Evolutionary conservation across 2,329 filamentous ascomycete genomes (phyloP), one percentile per base, ranked within the genome.

Genomic region (Ophiostoma sp.): DNA sequence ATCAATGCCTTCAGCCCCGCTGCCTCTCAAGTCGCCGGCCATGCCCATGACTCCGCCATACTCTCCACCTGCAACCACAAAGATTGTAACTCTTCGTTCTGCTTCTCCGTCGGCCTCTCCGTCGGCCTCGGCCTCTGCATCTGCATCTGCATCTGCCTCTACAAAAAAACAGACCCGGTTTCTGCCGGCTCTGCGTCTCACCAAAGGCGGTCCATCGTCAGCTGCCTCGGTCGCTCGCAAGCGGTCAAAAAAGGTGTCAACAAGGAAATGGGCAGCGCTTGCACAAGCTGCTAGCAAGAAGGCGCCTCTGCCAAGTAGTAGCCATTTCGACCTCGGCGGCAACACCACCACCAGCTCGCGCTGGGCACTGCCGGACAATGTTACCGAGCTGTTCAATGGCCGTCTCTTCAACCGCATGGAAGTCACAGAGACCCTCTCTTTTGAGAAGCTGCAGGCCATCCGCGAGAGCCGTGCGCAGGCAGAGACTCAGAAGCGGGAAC

Each of bases 341-440:
- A 44, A 66, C 31, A 23, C 72, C 71, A 70, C 35, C 8, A 72
- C 67, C 75, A 41, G 76, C 31, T 76, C 83, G 62, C 80, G 83
- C 77, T 86, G 85, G 84, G 83, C 82, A 17, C 76, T 88, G 39
- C 81, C 85, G 0, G 84, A 86, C 68, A 87, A 86, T 72, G 80
- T 89, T 74, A 81, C 83, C n/a, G 86, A 86, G 39, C 79, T 87
- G 13, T 81, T 89, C 71, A 84, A 80, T 60, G 82, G 83, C 23
- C 84, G 83, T 62, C 79, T 85, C 65, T 87, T 89, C 75, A 81
- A 81, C 72, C 82, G 81, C 66, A 80, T 85, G 69, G 85, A 89
- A 72, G 86, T 82, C 0, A 84, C 87, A 68, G 86, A 89, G 77
- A 86, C 87, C 79, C 77, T 88, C 15, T 84, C 85, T 13, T 83